Evolutionary conservation across 176 grass and related monocot species (phyloP), one percentile per base, ranked within the genome.

Genomic region (Paspalum notatum): DNA sequence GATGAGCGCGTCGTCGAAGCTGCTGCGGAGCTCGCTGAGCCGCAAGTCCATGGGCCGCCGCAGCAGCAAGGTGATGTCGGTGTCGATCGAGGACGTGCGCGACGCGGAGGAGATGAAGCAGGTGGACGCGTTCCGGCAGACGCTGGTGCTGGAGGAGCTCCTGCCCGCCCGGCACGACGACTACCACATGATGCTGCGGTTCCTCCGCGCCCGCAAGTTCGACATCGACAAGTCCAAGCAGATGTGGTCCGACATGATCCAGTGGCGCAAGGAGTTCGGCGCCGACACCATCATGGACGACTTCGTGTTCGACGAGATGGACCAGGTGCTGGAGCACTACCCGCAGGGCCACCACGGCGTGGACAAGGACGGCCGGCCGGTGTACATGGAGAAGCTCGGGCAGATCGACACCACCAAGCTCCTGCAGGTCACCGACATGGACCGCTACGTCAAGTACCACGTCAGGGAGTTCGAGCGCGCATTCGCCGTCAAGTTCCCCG

Each of bases 181-280:
- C 81, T 99, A 99, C 91, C 96, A 99, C 87, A 95, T 91, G 96
- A 99, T 99, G 96, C 92, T 99, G 12, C 90, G 92, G 5, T 94
- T 94, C 88, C 86, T 94, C 26, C 79, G 58, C 57, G 94, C 94
- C 20, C 75, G 94, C 66, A 97, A 97, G 78, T 97, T 97, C 72
- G 94, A 97, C 80, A 88, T 97, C 77, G 87, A 97, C 16, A 97
- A 94, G 82, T 86, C 85, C 12, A 97, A 97, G 87, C 87, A 89
- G 85, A 97, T 97, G 94, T 97, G 94, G 94, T 39, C 80, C 21
- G 89, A 97, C 63, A 97, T 94, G 94, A 83, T 97, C 37, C 80
- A 90, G 4, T 97, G 91, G 94, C 88, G 94, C 48, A 94, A 88
- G 79, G 94, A 94, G 53, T 97, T 94, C 42, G 91, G 89, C 49